Base-by-base conservation (phyloP, 805 yeast species). In the Kregervanrija fluxuum region DNA sequence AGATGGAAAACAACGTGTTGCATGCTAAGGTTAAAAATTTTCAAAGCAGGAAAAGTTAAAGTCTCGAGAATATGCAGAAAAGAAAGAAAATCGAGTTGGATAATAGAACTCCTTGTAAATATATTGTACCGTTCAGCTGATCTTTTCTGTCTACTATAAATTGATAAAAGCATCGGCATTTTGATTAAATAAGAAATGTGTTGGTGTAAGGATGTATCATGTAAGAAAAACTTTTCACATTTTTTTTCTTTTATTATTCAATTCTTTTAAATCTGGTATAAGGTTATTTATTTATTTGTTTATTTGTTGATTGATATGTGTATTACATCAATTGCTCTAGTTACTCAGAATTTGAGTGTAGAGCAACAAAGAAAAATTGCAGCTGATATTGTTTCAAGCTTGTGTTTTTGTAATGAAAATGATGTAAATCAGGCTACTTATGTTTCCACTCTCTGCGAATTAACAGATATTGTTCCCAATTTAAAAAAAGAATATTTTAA, bases 1-100 rank as follows among this genome's bases (percentile, higher is more conserved):
- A 74, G 53, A 73, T 77, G 37, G 80, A 75, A 53, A 69, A 66
- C 44, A 74, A 74, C 45, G 67, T 76, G 28, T 53, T 75, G 43
- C 61, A 53, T 13, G 28, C 28, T 6, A 22, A 22, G 28, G 28
- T 22, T 22, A 8, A 22, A 22, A 22, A 5, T 22, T 22, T 22
- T 22, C 28, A 22, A 6, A 22, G 6, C 28, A 22, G 8, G 6
- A 22, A 22, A 22, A 6, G 2, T 22, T 22, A 22, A 22, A 5
- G 6, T 22, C 5, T 22, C 28, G 8, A 22, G 8, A 22, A 22
- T 22, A 22, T 17, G 8, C 28, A 22, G 6, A 22, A 22, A 22
- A 22, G 6, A 6, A 8, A 22, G 6, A 22, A 22, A 22, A 22
- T 5, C 2, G 28, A 22, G 6, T 5, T 6, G 6, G 8, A 6